Evolutionary conservation across 2,329 filamentous ascomycete genomes (phyloP), one percentile per base, ranked within the genome.

Genomic region (Cercospora sp.): DNA sequence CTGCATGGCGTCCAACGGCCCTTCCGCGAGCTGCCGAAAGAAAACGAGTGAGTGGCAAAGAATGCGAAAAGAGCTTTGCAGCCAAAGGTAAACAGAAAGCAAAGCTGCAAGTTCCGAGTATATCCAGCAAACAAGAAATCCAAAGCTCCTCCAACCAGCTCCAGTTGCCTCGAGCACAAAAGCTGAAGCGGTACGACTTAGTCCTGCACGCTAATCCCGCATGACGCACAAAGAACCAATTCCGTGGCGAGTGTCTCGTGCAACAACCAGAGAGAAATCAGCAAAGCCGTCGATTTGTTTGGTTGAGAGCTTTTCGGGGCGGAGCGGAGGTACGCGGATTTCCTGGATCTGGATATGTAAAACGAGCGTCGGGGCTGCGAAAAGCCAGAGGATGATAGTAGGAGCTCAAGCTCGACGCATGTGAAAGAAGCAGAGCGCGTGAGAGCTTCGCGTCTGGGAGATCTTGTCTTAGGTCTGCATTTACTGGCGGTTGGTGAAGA

Each of bases 201-300:
- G 24, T 55, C 49, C 49, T 55, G 49, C 49, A 55, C 24, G 21
- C 37, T 16, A 55, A 28, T 55, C 49, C 49, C 49, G 49, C 24
- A 55, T 55, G 49, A 55, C 49, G 49, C 49, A 55, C 49, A 28
- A 55, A 16, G 37, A 55, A 55, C 49, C 49, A 28, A 55, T 55
- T 55, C 49, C 16, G 49, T 55, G 49, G 49, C 49, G 49, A 55
- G 5, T 16, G 49, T 55, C 24, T 55, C 49, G 49, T 55, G 49
- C 49, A 55, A 55, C 49, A n/a, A 55, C 49, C 49, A 55, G 49
- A 55, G 49, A 30, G 37, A 30, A 55, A 28, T 55, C 49, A 55
- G 49, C 49, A 55, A 55, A 55, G 24, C 24, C 5, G 49, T 55
- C 13, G 24, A 7, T 28, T 16, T 55, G 49, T 55, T 55, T 55